Percentiles rank a stretch among this genome's conserved stretches.
Conservation (phyloP, 257 asterid species). For the Fraxinus americana region DNA sequence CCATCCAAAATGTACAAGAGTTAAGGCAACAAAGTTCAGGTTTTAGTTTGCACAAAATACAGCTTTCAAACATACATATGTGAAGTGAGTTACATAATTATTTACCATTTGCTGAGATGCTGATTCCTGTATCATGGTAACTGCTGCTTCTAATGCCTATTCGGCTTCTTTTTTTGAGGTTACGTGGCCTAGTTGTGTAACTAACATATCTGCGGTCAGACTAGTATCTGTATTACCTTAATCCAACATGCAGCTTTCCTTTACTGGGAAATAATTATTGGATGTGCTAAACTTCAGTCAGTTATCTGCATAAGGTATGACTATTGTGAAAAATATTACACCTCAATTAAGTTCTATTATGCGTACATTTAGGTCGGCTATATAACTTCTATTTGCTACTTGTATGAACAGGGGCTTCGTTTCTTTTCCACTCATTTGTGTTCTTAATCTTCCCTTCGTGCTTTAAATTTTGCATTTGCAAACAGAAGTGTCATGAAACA, state of each 20-base stretch:
- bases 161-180: not conserved
- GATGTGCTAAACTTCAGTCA: too few relatives aligned
- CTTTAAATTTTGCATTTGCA: too few relatives aligned
- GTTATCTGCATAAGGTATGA: too few relatives aligned
- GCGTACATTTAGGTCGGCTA: too few relatives aligned
- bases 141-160: not conserved
- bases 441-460: too few relatives aligned
- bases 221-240: not conserved
- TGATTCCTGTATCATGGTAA: not conserved
- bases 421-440: too few relatives aligned
- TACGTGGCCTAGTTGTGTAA: not conserved
- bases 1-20: slow-evolving; percentile 56
- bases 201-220: not conserved
- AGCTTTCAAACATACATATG: not conserved
- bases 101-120: not conserved
- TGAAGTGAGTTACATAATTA: not conserved
- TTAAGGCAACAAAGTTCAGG: slow-evolving; percentile 29
- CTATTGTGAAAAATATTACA: too few relatives aligned
- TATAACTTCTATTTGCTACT: too few relatives aligned
- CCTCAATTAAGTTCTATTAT: too few relatives aligned
- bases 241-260: not conserved
- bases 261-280: too few relatives aligned
- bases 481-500: too few relatives aligned
- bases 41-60: slow-evolving; percentile 3
- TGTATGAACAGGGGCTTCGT: too few relatives aligned